phyloP scores from a whole-genome alignment of 2,329 filamentous ascomycete genomes.

The Zymoseptoria tritici region DNA sequence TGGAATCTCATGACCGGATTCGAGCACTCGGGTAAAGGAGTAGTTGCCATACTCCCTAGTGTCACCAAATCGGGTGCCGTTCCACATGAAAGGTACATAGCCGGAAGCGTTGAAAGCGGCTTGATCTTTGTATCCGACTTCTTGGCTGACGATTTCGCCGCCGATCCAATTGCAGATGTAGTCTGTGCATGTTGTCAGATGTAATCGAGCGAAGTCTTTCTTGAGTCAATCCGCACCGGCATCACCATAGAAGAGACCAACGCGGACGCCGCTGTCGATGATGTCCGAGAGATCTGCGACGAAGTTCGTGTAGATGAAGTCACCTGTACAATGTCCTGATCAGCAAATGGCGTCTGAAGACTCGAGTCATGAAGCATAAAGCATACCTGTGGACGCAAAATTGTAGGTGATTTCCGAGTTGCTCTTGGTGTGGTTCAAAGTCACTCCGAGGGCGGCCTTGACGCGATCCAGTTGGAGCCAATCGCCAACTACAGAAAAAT shows the following conservation, averaged over 20 bases:
- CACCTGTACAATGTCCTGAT: too few relatives aligned
- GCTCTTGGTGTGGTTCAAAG: conserved; percentile 50
- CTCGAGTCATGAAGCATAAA: too few relatives aligned
- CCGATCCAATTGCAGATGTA: conserved; percentile 38
- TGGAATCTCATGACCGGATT: conserved; percentile 36
- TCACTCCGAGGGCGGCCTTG: conserved; percentile 49
- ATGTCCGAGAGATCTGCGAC: conserved; percentile 35
- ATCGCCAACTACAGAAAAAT: too few relatives aligned
- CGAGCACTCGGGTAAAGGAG: conserved; percentile 27
- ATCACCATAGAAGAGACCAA: conserved; percentile 35
- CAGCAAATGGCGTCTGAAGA: too few relatives aligned
- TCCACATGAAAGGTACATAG: conserved; percentile 22
- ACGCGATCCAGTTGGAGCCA: conserved; percentile 51
- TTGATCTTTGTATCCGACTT: conserved; percentile 32
- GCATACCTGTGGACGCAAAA: conserved; percentile 41
- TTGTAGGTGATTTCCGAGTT: conserved; percentile 38
- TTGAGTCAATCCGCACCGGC: not conserved
- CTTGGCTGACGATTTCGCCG: conserved; percentile 32
- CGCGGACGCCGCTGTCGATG: conserved; percentile 34
- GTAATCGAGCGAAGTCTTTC: too few relatives aligned
- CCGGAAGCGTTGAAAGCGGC: conserved; percentile 23
- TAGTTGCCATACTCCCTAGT: conserved; percentile 29
- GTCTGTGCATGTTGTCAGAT: conserved; percentile 11
- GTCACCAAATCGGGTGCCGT: conserved; percentile 34
- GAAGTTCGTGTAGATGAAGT: conserved; percentile 58